phyloP scores from a whole-genome alignment of 768 basidiomycete species.

The Leccinum subtestaceum region DNA sequence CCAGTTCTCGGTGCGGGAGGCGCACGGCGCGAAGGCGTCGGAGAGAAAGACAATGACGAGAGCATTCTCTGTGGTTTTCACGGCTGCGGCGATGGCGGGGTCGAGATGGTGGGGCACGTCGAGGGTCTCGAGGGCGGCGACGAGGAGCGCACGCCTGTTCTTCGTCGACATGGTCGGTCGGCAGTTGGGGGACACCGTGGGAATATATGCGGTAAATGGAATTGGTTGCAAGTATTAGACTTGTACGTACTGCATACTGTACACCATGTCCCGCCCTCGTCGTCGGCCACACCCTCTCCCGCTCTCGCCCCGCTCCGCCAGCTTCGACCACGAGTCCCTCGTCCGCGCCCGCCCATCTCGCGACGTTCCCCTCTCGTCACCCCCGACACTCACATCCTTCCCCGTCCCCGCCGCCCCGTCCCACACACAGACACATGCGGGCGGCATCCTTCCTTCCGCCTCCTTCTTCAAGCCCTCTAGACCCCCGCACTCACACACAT shows the following conservation, averaged over 20 bases:
- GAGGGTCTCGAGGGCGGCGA: constrained; percentile 53
- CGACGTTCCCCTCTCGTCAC: constrained; percentile 26
- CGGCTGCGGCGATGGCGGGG: constrained; percentile 49
- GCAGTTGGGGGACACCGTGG: constrained; percentile 11
- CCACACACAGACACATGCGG: constrained; percentile 67
- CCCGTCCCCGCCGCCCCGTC: constrained; percentile 38
- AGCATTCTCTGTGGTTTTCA: constrained; percentile 40
- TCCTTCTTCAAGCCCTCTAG: constrained; percentile 75
- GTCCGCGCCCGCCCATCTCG: constrained; percentile 5
- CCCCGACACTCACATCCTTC: constrained; percentile 11
- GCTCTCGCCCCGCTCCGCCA: constrained; percentile 4
- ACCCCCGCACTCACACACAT: constrained; percentile 48
- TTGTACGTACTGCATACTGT: background rate
- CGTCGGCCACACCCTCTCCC: constrained; percentile 3
- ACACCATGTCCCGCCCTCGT: background rate
- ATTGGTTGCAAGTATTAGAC: background rate
- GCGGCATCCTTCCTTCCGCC: constrained; percentile 74
- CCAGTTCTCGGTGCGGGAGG: constrained; percentile 51
- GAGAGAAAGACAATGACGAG: constrained; percentile 69
- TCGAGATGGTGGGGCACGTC: constrained; percentile 54
- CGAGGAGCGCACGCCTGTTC: constrained; percentile 37
- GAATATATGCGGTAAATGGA: background rate
- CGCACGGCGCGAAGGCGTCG: constrained; percentile 46
- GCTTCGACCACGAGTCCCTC: constrained; percentile 18
- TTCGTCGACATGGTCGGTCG: constrained; percentile 1